These are phyloP conservation scores for Colletotrichum sp. DNA, from an alignment of 2,329 filamentous ascomycete species.

Conservation along the genomic window DNA sequence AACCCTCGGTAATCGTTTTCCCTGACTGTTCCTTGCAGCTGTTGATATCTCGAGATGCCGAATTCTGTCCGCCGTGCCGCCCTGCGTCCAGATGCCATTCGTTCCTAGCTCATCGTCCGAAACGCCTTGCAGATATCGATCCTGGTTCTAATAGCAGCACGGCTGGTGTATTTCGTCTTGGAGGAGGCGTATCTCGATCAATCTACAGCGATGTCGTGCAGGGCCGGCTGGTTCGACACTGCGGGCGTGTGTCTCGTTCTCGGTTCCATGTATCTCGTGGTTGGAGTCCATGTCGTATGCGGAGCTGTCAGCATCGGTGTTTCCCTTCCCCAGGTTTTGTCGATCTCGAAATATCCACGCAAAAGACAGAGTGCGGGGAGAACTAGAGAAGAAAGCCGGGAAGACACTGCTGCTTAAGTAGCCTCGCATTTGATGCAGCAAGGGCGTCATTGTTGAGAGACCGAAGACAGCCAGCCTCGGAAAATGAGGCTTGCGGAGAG, in stretches of 20 bases:
- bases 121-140: neutral
- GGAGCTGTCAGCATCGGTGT: neutral
- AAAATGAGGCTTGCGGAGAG: neutral
- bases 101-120: neutral
- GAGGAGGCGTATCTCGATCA: neutral
- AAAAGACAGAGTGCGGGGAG: neutral
- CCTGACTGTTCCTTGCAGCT: neutral
- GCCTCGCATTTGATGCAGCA: neutral
- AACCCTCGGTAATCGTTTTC: neutral
- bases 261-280: neutral
- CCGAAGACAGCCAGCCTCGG: neutral
- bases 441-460: neutral
- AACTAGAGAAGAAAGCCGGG: neutral
- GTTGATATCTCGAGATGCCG: neutral
- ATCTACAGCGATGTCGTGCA: neutral
- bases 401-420: neutral
- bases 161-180: neutral
- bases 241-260: neutral
- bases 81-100: neutral
- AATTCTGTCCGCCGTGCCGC: neutral
- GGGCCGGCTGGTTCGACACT: neutral
- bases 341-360: neutral
- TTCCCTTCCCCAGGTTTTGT: neutral
- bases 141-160: neutral
- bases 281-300: neutral